A percentile compares a stretch with the other conserved stretches of the same genome.
Conservation (phyloP, 1,139 yeast genomes). For the Kodamaea anthophila region DNA sequence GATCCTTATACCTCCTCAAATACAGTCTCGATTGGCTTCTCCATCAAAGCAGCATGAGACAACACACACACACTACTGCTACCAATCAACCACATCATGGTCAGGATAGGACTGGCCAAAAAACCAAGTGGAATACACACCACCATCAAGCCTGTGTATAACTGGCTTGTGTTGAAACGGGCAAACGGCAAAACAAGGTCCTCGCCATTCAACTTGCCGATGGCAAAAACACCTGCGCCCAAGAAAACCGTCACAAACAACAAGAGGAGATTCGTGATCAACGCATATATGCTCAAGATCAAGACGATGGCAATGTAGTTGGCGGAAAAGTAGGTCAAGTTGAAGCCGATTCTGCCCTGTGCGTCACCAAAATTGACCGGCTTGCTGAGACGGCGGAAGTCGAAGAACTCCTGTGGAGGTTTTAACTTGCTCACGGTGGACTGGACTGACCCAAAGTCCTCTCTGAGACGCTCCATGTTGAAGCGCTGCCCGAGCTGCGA, state of each 20-base stretch:
- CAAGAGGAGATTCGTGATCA: conserved; percentile 77
- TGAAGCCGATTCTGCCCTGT: conserved; percentile 82
- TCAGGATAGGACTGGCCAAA: conserved; percentile 87
- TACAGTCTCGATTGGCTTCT: conserved; percentile 95
- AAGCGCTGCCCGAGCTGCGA: conserved; percentile 18
- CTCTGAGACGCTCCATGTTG: conserved; percentile 18
- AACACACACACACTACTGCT: conserved; percentile 83
- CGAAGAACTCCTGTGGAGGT: conserved; percentile 92
- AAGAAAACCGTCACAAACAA: conserved; percentile 73
- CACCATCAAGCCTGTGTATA: conserved; percentile 79
- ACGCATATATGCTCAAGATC: conserved; percentile 49
- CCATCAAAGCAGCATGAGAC: conserved; percentile 91
- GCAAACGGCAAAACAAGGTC: conserved; percentile 71
- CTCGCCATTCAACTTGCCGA: conserved; percentile 70
- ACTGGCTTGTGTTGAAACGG: conserved; percentile 69
- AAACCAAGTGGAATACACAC: conserved; percentile 84
- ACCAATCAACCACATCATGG: conserved; percentile 95
- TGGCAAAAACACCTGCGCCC: conserved; percentile 69
- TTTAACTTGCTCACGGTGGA: conserved; percentile 65
- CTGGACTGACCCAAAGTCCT: conserved; percentile 31
- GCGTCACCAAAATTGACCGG: conserved; percentile 87
- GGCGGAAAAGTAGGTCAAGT: conserved; percentile 80
- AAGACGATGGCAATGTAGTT: conserved; percentile 76
- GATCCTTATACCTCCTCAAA: conserved; percentile 66
- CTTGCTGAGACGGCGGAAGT: conserved; percentile 79